phyloP scores from a whole-genome alignment of 768 basidiomycete genomes.

The Suillus spraguei region DNA sequence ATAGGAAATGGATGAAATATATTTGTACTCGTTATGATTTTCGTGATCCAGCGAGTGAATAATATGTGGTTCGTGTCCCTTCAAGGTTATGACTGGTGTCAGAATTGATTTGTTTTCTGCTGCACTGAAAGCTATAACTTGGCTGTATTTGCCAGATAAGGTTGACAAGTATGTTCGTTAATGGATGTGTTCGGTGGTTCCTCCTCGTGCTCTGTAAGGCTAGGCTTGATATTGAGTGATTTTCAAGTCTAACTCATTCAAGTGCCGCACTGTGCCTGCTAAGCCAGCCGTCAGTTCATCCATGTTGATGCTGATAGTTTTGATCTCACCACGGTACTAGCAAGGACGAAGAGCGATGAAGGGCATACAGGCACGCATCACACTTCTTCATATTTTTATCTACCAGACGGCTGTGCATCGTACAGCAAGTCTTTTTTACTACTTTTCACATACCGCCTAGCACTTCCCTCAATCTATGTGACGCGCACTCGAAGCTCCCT shows the following conservation, averaged over 20 bases:
- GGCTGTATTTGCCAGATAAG: neutral
- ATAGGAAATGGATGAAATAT: neutral
- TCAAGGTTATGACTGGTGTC: neutral
- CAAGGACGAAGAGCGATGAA: neutral
- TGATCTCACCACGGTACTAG: neutral
- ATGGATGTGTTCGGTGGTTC: neutral
- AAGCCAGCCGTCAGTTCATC: neutral
- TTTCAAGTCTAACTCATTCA: neutral
- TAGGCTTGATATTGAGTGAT: neutral
- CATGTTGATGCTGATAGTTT: too few species aligned
- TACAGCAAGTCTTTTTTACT: neutral
- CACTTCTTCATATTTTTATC: neutral
- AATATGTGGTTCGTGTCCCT: neutral
- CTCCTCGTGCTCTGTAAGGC: neutral
- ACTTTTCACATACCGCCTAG: too few species aligned
- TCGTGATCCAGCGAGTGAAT: neutral
- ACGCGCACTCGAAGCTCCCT: too few species aligned
- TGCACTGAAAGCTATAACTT: neutral
- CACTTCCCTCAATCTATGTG: too few species aligned
- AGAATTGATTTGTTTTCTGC: neutral
- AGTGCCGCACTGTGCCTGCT: too few species aligned
- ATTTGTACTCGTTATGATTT: neutral
- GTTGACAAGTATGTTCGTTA: neutral
- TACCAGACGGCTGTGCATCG: neutral
- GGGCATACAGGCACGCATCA: neutral